A percentile compares a stretch with the other conserved stretches of the same genome.
These are phyloP conservation scores for Anisodus acutangulus DNA, from an alignment of 257 asterid genomes.

Conservation along the genomic window DNA sequence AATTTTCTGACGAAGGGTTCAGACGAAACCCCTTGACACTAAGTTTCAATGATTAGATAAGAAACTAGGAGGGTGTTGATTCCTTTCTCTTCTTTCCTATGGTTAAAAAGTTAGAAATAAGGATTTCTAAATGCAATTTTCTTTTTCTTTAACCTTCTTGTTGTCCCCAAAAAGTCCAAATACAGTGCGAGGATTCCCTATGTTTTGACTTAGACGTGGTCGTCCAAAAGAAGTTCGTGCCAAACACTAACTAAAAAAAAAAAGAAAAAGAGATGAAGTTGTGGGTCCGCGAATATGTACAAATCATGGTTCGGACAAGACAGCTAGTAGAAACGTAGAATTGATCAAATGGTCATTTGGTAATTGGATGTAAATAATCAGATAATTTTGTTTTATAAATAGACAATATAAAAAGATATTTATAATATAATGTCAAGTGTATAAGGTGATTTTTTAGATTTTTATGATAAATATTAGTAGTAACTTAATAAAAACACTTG, in stretches of 20 bases:
- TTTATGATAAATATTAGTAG: neutral
- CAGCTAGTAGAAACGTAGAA: slow-evolving; percentile 16
- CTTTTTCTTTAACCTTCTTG: neutral
- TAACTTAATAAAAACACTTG: neutral
- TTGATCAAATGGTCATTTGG: neutral
- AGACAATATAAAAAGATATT: neutral
- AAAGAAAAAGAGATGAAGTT: neutral
- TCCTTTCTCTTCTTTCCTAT: neutral
- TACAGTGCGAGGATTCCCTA: neutral
- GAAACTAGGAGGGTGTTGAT: neutral
- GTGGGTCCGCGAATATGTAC: slow-evolving; percentile 12
- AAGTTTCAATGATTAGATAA: too few species aligned
- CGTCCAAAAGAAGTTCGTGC: slow-evolving; percentile 16
- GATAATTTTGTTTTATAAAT: neutral
- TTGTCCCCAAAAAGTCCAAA: neutral
- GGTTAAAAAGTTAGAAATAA: neutral
- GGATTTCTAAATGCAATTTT: neutral
- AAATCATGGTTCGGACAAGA: slow-evolving; percentile 34
- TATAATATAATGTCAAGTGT: neutral
- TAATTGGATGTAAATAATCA: neutral
- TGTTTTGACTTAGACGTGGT: neutral
- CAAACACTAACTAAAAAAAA: neutral
- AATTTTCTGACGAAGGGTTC: too few species aligned
- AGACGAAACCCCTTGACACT: neutral
- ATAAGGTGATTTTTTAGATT: neutral